Percentiles rank a stretch among this genome's conserved stretches.
These are phyloP conservation scores for Datura wrightii DNA, from an alignment of 257 asterid species.

Conservation along the genomic window DNA sequence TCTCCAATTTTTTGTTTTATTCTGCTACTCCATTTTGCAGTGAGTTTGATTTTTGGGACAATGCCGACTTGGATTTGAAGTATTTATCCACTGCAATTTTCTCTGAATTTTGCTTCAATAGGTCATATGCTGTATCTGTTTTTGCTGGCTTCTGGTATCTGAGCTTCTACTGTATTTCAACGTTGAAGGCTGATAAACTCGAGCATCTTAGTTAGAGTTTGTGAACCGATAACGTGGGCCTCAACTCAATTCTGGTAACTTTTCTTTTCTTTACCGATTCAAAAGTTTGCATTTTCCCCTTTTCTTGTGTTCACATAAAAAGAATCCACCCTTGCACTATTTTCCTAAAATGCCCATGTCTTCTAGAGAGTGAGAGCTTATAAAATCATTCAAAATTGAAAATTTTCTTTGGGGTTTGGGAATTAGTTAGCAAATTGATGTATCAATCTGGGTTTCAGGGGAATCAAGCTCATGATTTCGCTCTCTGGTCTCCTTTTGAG, in stretches of 20 bases:
- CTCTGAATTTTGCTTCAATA: neutral
- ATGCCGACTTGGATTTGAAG: neutral
- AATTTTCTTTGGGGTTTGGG: neutral
- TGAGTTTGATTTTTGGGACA: neutral
- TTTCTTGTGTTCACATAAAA: neutral
- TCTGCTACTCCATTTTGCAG: neutral
- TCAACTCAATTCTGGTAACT: conserved; percentile 5
- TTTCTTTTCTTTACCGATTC: neutral
- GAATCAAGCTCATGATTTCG: neutral
- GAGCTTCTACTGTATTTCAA: neutral
- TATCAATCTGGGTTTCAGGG: neutral
- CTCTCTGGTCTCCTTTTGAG: neutral
- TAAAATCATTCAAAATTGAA: neutral
- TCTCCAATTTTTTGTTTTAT: neutral
- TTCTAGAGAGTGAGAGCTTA: neutral
- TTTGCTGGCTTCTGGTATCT: neutral
- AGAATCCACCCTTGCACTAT: neutral
- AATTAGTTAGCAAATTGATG: conserved; percentile 25
- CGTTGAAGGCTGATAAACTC: neutral
- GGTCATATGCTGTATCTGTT: neutral
- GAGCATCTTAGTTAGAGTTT: no score
- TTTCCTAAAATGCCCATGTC: neutral
- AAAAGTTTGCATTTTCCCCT: neutral
- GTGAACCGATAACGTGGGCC: no score
- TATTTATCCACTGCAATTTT: no score